Conservation (phyloP, 2,329 filamentous ascomycete species). For the Tolypocladium nubicola region DNA sequence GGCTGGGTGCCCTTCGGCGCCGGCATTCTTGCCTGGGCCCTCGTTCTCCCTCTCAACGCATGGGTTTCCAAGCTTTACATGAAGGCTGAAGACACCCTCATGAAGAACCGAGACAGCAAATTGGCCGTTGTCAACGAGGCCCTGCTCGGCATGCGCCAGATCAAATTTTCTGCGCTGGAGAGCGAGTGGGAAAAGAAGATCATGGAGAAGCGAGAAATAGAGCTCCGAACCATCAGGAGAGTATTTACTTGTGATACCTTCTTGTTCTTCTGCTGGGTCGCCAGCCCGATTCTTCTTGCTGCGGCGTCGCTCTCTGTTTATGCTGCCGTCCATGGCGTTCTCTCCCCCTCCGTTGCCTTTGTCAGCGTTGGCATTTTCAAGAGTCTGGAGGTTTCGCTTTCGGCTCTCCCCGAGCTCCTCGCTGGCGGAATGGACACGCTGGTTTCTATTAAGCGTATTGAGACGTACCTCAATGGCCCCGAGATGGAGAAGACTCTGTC, state of each 20-base stretch:
- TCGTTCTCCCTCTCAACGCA: constrained; percentile 59
- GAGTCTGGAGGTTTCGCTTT: constrained; percentile 60
- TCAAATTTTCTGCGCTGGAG: constrained; percentile 75
- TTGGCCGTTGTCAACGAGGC: constrained; percentile 67
- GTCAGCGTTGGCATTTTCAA: constrained; percentile 67
- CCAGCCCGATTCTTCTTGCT: constrained; percentile 63
- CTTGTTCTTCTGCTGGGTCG: constrained; percentile 58
- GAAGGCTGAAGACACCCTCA: constrained; percentile 54
- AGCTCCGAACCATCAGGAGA: constrained; percentile 56
- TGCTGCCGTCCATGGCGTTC: constrained; percentile 47
- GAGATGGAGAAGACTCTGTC: constrained; percentile 48
- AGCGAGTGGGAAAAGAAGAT: constrained; percentile 66
- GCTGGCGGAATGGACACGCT: constrained; percentile 61
- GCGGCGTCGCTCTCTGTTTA: constrained; percentile 62
- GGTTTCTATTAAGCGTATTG: constrained; percentile 62
- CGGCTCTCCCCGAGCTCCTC: constrained; percentile 61
- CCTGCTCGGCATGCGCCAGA: constrained; percentile 69
- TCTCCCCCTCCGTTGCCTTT: constrained; percentile 67
- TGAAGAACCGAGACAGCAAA: constrained; percentile 68
- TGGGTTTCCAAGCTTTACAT: constrained; percentile 55
- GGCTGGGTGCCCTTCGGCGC: constrained; percentile 60
- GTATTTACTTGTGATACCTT: constrained; percentile 54
- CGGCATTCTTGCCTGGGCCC: constrained; percentile 52
- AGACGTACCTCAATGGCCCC: constrained; percentile 57
- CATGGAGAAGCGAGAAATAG: constrained; percentile 47